phyloP scores from a whole-genome alignment of 495 filamentous ascomycete genomes.

The Neurospora tetrasperma region DNA sequence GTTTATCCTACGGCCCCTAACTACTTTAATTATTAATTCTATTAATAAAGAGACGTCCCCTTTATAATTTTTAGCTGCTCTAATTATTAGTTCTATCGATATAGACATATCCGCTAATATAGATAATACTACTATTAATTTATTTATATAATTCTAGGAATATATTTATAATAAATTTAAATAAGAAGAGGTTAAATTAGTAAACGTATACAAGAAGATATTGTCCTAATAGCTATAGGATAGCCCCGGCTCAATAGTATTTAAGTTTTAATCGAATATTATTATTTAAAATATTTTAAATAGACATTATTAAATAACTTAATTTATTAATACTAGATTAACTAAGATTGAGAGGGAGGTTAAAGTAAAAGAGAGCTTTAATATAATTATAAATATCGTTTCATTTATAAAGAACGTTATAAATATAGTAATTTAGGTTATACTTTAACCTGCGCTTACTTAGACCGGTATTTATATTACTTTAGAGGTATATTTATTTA shows the following conservation, averaged over 20 bases:
- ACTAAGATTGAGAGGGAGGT: conserved; percentile 5
- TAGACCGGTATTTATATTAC: background rate
- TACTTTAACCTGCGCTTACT: background rate
- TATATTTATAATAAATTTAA: conserved; percentile 13
- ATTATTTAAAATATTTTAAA: conserved; percentile 5
- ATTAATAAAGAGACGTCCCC: background rate
- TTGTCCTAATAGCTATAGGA: conserved; percentile 8
- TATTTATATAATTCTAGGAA: conserved; percentile 9
- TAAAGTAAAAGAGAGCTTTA: conserved; percentile 3
- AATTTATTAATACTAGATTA: conserved; percentile 8
- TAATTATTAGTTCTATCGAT: background rate
- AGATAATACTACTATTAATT: background rate
- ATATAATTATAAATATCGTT: background rate
- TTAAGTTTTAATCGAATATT: background rate
- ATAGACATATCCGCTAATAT: background rate
- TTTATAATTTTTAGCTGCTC: background rate
- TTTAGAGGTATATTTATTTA: background rate
- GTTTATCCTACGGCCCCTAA: background rate
- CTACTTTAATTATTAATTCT: background rate
- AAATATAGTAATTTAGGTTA: background rate
- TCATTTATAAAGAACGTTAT: background rate
- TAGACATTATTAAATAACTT: conserved; percentile 6
- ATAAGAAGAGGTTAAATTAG: conserved; percentile 7
- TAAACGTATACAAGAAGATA: conserved; percentile 12
- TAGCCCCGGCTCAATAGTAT: background rate